Conservation (phyloP, 116 monocot species). For the Posidonia oceanica region DNA sequence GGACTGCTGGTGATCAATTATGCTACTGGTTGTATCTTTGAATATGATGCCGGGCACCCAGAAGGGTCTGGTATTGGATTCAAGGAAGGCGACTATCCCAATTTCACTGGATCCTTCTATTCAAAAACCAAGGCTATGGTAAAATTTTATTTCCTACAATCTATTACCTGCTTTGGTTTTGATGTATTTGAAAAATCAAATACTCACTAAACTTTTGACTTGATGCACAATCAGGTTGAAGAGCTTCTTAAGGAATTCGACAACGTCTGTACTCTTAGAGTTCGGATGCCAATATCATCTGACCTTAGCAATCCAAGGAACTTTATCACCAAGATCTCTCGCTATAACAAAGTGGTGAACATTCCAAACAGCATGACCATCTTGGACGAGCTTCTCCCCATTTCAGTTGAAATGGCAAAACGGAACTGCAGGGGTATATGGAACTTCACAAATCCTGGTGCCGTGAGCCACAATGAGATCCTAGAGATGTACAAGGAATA, state of each 20-base stretch:
- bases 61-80: slow-evolving; percentile 65
- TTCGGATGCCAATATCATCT: slow-evolving; percentile 72
- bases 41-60: slow-evolving; percentile 49
- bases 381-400: slow-evolving; percentile 65
- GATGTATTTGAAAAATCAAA: background rate
- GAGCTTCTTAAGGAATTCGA: slow-evolving; percentile 58
- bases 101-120: slow-evolving; percentile 56
- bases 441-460: slow-evolving; percentile 79
- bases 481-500: slow-evolving; percentile 63
- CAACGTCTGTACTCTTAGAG: slow-evolving; percentile 64
- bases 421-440: slow-evolving; percentile 48
- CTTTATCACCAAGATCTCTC: slow-evolving; percentile 60
- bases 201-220: background rate
- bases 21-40: slow-evolving; percentile 72
- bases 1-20: slow-evolving; percentile 55
- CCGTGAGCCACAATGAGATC: slow-evolving; percentile 75
- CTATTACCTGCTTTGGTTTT: background rate
- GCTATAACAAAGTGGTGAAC: slow-evolving; percentile 64
- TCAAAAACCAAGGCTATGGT: slow-evolving; percentile 83
- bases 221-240: slow-evolving; percentile 31
- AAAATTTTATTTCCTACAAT: background rate
- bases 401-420: slow-evolving; percentile 75
- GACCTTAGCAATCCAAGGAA: slow-evolving; percentile 65
- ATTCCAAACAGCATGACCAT: slow-evolving; percentile 79
- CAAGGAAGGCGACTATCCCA: slow-evolving; percentile 61